phyloP scores from a whole-genome alignment of 2,329 filamentous ascomycete species.

The Sporothrix euskadiensis region DNA sequence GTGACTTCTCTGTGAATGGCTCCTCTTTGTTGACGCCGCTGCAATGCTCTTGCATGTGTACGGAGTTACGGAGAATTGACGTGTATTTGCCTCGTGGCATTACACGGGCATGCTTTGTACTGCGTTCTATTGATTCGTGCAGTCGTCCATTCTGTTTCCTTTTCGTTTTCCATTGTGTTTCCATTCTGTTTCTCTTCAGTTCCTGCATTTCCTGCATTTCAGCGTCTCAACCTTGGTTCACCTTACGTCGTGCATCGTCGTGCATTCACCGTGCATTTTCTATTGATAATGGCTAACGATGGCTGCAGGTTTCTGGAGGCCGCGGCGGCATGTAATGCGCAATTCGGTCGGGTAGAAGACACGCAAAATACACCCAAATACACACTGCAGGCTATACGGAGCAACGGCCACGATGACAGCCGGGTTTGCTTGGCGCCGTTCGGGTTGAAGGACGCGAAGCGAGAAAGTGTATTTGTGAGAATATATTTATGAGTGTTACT shows the following conservation, averaged over 20 bases:
- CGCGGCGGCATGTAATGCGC: conserved; percentile 37
- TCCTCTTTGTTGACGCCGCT: neutral
- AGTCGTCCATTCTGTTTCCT: no score
- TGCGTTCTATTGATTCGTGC: neutral
- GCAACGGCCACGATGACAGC: neutral
- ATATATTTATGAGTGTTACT: no score
- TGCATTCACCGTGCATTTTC: neutral
- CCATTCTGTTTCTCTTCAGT: no score
- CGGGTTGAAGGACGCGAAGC: conserved; percentile 1
- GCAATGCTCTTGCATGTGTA: neutral
- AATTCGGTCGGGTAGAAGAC: conserved; percentile 49
- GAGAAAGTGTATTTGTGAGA: no score
- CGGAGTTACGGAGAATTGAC: no score
- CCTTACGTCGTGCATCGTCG: no score
- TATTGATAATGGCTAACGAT: conserved; percentile 5
- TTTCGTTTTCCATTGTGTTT: no score
- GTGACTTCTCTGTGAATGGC: neutral
- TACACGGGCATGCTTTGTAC: neutral
- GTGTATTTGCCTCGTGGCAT: neutral
- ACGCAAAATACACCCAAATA: neutral
- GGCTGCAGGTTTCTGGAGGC: conserved; percentile 68
- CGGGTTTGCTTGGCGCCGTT: neutral
- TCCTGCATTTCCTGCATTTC: no score
- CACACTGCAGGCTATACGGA: conserved; percentile 5
- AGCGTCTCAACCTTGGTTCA: no score